Conservation (phyloP, 768 basidiomycete genomes). For the Leccinum longicurvipes region DNA sequence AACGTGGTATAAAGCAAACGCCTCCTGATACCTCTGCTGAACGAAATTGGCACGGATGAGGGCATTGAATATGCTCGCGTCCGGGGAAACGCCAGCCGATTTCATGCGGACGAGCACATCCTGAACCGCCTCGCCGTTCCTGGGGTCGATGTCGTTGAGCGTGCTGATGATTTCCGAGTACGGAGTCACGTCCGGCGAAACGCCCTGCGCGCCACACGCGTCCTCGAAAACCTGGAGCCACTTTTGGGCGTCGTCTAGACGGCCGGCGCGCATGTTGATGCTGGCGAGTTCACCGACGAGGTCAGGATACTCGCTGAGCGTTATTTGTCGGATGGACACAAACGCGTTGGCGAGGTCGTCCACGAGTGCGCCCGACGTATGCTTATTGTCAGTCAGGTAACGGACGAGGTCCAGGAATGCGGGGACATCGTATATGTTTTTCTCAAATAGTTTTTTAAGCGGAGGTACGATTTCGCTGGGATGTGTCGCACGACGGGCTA, state of each 20-base stretch:
- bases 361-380: conserved; percentile 10
- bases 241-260: conserved; percentile 27
- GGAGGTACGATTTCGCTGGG: background rate
- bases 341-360: conserved; percentile 24
- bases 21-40: conserved; percentile 30
- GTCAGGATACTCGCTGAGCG: conserved; percentile 27
- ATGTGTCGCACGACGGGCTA: conserved; percentile 13
- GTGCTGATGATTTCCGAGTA: conserved; percentile 41
- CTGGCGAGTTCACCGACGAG: conserved; percentile 39
- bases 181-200: conserved; percentile 21
- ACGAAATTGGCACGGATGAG: conserved; percentile 42
- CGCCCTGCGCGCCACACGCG: conserved; percentile 17
- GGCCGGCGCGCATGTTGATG: conserved; percentile 33
- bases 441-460: conserved; percentile 15
- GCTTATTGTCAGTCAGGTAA: conserved; percentile 18
- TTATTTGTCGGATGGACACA: conserved; percentile 13
- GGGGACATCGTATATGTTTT: conserved; percentile 15
- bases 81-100: conserved; percentile 34
- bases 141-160: conserved; percentile 31
- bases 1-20: conserved; percentile 42
- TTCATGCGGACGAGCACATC: conserved; percentile 40
- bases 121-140: conserved; percentile 31
- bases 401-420: conserved; percentile 29
- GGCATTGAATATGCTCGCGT: conserved; percentile 45
- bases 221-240: conserved; percentile 30